Conservation (phyloP, 495 filamentous ascomycete genomes). For the Penicillium cosmopolitanum region DNA sequence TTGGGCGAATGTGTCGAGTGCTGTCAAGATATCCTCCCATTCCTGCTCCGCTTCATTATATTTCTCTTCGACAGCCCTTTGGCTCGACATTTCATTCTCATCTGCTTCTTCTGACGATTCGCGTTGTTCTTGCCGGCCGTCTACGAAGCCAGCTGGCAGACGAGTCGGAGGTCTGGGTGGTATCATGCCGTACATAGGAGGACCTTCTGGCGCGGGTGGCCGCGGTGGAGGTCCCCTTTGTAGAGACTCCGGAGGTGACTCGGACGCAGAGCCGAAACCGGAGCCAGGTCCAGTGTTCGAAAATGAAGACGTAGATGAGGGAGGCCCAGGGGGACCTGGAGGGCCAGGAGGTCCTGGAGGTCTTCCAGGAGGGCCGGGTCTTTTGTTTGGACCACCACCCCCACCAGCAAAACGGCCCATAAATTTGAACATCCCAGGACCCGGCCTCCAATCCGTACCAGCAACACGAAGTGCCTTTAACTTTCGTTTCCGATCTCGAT, state of each 20-base stretch:
- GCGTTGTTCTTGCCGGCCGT: constrained; percentile 21
- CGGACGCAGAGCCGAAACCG: constrained; percentile 11
- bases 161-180: constrained; percentile 43
- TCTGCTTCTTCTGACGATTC: constrained; percentile 38
- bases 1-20: constrained; percentile 66
- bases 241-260: constrained; percentile 7
- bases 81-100: constrained; percentile 61
- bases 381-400: constrained; percentile 19
- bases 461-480: constrained; percentile 52
- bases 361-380: constrained; percentile 31
- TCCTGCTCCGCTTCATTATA: constrained; percentile 73
- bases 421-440: constrained; percentile 51
- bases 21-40: constrained; percentile 74
- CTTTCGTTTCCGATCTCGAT: constrained; percentile 79
- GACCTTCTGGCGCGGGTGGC: constrained; percentile 17
- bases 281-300: constrained; percentile 6
- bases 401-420: constrained; percentile 43
- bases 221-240: constrained; percentile 15
- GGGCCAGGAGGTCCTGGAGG: constrained; percentile 28
- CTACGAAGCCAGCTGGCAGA: constrained; percentile 47
- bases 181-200: constrained; percentile 59
- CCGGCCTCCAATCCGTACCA: constrained; percentile 62
- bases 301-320: constrained; percentile 23
- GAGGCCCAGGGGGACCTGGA: constrained; percentile 27
- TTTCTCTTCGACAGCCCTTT: constrained; percentile 64